These are phyloP conservation scores for Clathrospora elynae DNA, from an alignment of 2,329 filamentous ascomycete genomes.

Conservation along the genomic window DNA sequence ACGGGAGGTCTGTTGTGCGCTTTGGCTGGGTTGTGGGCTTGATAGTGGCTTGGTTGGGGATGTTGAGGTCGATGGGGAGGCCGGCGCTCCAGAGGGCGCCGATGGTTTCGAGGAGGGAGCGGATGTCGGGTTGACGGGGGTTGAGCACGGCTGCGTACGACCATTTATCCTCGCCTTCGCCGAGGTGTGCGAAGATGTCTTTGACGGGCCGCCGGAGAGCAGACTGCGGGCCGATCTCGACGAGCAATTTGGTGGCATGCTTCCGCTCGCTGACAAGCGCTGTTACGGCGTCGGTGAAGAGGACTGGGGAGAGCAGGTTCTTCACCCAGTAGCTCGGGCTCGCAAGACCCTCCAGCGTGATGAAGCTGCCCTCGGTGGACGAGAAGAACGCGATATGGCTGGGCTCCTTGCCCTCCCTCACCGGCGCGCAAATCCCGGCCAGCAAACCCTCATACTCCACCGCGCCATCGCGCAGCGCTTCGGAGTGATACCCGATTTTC, in stretches of 20 bases:
- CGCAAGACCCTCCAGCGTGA: constrained; percentile 1
- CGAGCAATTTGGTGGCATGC: constrained; percentile 3
- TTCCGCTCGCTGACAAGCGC: constrained; percentile 6
- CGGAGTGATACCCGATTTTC: constrained; percentile 53
- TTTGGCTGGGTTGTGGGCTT: constrained; percentile 6
- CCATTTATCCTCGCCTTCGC: constrained; percentile 10
- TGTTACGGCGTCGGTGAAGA: constrained; percentile 6
- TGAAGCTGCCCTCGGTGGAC: constrained; percentile 3
- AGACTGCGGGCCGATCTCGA: constrained; percentile 19
- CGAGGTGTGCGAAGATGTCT: constrained; percentile 5
- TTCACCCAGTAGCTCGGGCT: constrained; percentile 11
- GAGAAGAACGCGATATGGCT: constrained; percentile 6
- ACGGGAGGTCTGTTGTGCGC: constrained; percentile 7
- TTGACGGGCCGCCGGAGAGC: constrained; percentile 12
- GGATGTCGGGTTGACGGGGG: constrained; percentile 1
- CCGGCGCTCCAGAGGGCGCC: constrained; percentile 8
- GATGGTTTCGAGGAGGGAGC: constrained; percentile 4
- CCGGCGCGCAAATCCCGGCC: constrained; percentile 1
- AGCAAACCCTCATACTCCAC: neutral
- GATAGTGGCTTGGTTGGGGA: constrained; percentile 10
- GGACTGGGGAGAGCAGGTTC: constrained; percentile 13
- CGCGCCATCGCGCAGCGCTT: constrained; percentile 4
- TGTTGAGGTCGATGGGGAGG: constrained; percentile 9
- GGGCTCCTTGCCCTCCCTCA: neutral
- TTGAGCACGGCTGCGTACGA: constrained; percentile 8